phyloP scores from a whole-genome alignment of 169 alveolate species.

The Cryptosporidium meleagridis region DNA sequence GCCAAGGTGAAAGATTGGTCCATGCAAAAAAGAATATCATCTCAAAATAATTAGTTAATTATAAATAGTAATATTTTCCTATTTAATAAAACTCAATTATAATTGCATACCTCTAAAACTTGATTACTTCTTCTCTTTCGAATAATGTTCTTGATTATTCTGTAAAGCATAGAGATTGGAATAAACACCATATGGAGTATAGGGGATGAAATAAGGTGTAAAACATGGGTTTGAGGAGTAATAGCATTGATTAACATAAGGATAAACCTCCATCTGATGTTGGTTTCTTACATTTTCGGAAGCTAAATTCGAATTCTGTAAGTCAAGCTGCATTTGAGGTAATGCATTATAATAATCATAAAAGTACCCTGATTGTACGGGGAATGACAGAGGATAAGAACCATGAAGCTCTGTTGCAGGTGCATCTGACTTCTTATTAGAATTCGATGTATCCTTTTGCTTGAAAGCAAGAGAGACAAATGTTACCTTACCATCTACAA shows the following conservation, averaged over 20 bases:
- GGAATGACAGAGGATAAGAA: neutral
- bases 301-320: slow-evolving; percentile 14
- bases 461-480: slow-evolving; percentile 80
- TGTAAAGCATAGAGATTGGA: slow-evolving; percentile 38
- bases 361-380: slow-evolving; percentile 44
- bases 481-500: slow-evolving; percentile 81
- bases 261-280: slow-evolving; percentile 52
- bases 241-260: slow-evolving; percentile 52
- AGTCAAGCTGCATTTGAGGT: slow-evolving; percentile 29
- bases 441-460: slow-evolving; percentile 68
- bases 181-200: slow-evolving; percentile 56
- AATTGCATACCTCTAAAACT: neutral
- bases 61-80: slow-evolving; percentile 9
- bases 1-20: slow-evolving; percentile 84
- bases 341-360: slow-evolving; percentile 36
- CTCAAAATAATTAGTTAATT: slow-evolving; percentile 26
- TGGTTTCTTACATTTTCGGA: slow-evolving; percentile 48
- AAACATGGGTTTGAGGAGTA: slow-evolving; percentile 47
- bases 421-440: slow-evolving; percentile 20
- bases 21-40: slow-evolving; percentile 76
- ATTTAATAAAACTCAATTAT: slow-evolving; percentile 29
- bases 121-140: slow-evolving; percentile 7
- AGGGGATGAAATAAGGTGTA: slow-evolving; percentile 49
- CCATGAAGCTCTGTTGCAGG: neutral
- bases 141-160: slow-evolving; percentile 15